These are phyloP conservation scores for Fusarium sp. DNA, from an alignment of 2,329 filamentous ascomycete genomes.

Conservation along the genomic window DNA sequence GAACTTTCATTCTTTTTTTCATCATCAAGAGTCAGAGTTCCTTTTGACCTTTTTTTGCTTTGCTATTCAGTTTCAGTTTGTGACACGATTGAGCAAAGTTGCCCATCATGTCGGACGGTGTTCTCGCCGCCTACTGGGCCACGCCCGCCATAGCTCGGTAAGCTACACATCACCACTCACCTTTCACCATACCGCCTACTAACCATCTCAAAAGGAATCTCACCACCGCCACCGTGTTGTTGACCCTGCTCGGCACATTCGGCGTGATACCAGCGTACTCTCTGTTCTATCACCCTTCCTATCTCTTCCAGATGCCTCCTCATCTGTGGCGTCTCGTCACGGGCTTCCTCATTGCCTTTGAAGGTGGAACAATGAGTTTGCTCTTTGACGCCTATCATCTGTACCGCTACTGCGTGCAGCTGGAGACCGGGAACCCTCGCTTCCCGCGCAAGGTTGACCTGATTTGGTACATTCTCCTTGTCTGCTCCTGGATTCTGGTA, in stretches of 20 bases:
- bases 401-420: constrained; percentile 76
- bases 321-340: constrained; percentile 55
- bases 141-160: constrained; percentile 55
- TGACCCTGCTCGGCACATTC: constrained; percentile 68
- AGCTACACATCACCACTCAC: constrained; percentile 20
- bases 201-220: constrained; percentile 66
- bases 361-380: constrained; percentile 54
- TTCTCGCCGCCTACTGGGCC: constrained; percentile 50
- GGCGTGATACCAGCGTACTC: constrained; percentile 59
- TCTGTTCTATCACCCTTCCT: constrained; percentile 44
- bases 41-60: constrained; percentile 23
- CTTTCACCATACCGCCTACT: constrained; percentile 12
- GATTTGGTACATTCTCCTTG: constrained; percentile 79
- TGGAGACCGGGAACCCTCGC: constrained; percentile 75
- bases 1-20: constrained; percentile 8
- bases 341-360: constrained; percentile 52
- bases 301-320: constrained; percentile 60
- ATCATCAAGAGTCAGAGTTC: constrained; percentile 3
- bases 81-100: constrained; percentile 45
- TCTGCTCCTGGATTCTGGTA: constrained; percentile 78
- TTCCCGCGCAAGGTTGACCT: constrained; percentile 80
- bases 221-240: constrained; percentile 65
- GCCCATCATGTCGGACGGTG: constrained; percentile 47
- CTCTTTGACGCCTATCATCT: constrained; percentile 78
- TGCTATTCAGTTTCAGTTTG: constrained; percentile 19